Evolutionary conservation across 176 grass and related monocot genomes (phyloP), one percentile per base, ranked within the genome.

Genomic region (Rhynchospora tenuis): DNA sequence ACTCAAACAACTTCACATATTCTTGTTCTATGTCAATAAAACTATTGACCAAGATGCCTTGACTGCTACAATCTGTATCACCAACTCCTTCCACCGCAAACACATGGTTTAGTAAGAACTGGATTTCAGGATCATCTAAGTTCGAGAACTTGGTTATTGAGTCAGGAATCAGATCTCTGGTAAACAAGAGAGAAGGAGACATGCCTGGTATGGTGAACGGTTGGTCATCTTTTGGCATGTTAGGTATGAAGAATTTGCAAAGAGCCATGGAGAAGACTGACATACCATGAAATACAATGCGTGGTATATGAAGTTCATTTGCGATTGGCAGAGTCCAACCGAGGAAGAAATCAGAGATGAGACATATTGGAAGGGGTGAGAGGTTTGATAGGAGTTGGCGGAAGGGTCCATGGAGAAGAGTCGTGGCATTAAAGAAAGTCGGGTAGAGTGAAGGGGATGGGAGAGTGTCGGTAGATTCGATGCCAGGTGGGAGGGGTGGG

Each of bases 271-370:
- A 82, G 83, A 97, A 91, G 72, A 80, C 85, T 1, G 87, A 89
- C 91, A 97, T 93, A 12, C 91, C 87, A 48, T 97, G 86, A 82
- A 86, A 93, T 43, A 93, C 87, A 69, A 91, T 4, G 45, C 87
- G 81, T 2, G 70, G 87, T 61, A 97, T 82, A 27, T 85, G 73
- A 0, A 85, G 64, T 23, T 74, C 61, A 3, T 45, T 7, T 0
- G 70, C 55, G 1, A 86, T 57, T 55, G 38, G 22, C 23, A 61
- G 84, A 19, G 88, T 90, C 64, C 86, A 95, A 1, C 88, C 81
- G 20, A 94, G 86, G 79, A 91, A 97, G 88, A 93, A 94, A 86
- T 97, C 89, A 7, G 91, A 93, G 82, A 97, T 64, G 73, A 87
- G 65, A 26, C 19, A 85, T 1, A 80, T 58, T 15, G 86, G 83